Evolutionary conservation across 2,329 filamentous ascomycete species (phyloP).

Genomic region (Fonsecaea pugnacius): DNA sequence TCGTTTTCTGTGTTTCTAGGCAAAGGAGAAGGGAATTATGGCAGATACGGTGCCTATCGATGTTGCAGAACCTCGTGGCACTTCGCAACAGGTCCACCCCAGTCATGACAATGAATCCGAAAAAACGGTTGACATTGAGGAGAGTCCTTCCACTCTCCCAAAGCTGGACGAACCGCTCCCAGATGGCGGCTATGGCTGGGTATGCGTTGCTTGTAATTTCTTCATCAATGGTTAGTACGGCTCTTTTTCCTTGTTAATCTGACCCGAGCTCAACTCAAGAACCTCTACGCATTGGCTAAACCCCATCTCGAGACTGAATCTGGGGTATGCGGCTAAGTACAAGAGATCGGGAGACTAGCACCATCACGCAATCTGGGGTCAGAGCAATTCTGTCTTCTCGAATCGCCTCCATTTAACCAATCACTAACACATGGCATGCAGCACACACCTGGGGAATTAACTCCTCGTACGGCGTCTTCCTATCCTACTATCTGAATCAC

Average conservation of each 20-base stretch:
- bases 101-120: conserved; percentile 24
- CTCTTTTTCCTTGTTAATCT: background rate
- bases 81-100: background rate
- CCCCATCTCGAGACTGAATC: conserved; percentile 19
- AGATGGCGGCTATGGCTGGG: conserved; percentile 67
- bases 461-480: conserved; percentile 62
- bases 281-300: background rate
- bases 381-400: background rate
- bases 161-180: conserved; percentile 43
- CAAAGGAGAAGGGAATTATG: conserved; percentile 17
- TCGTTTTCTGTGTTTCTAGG: background rate
- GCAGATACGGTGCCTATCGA: conserved; percentile 21
- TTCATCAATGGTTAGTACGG: conserved; percentile 59
- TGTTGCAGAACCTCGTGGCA: background rate
- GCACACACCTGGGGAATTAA: conserved; percentile 77
- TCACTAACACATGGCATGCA: conserved; percentile 14
- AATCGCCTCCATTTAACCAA: conserved; percentile 8
- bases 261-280: background rate
- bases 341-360: background rate
- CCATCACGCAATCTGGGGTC: conserved; percentile 22
- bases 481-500: conserved; percentile 62
- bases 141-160: conserved; percentile 20
- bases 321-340: conserved; percentile 13
- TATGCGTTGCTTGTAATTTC: conserved; percentile 60
- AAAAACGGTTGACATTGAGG: conserved; percentile 28